Base-by-base conservation (phyloP, 345 rosid species). In the Anastatica hierochuntica region DNA sequence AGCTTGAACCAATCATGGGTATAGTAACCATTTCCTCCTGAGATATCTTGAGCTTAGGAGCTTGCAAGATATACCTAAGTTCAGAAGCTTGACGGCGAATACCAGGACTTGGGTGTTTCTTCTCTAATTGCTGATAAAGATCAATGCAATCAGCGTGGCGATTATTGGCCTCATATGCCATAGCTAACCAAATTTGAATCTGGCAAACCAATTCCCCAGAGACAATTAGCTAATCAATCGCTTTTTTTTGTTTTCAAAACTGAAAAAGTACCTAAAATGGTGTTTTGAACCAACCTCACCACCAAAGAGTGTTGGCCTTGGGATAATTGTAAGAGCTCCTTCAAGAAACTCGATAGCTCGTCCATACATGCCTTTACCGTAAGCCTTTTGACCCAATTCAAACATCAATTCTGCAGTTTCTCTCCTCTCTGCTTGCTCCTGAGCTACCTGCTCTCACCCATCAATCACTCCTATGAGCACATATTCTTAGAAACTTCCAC, bases 151-250 rank as follows among this genome's bases (percentile, higher is more conserved):
- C 96, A 5, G 56, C 61, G 15, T 84, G 96, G 39, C 96, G 92
- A 49, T 82, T 81, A 65, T 82, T 87, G 43, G 98, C 96, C 70
- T 87, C 98, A 44, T 90, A 90, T 41, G 96, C 98, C 98, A 90
- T 87, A 19, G 92, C 98, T 44, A 90, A 72, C 98, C 98, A 90
- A 69, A 90, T 84, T 72, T 90, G 98, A 67, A 90, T 87, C 96
- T 90, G 79, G 59, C 59, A 63, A 37, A 45, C 29, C 47, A 49
- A 42, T 35, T 23, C 47, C 49, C 41, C 40, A 37, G 1, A 17
- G 9, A 56, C 34, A 33, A 64, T 64, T 49, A 65, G 47, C 63
- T 56, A 64, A 53, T 36, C 59, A 50, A 0, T 12, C n/a, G 14
- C 4, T 24, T 14, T 21, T 4, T 23, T 8, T 3, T 10, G 0